Evolutionary conservation across 192 early-diverging fungal species (phyloP).

Genomic region (Oehlia diaphana): DNA sequence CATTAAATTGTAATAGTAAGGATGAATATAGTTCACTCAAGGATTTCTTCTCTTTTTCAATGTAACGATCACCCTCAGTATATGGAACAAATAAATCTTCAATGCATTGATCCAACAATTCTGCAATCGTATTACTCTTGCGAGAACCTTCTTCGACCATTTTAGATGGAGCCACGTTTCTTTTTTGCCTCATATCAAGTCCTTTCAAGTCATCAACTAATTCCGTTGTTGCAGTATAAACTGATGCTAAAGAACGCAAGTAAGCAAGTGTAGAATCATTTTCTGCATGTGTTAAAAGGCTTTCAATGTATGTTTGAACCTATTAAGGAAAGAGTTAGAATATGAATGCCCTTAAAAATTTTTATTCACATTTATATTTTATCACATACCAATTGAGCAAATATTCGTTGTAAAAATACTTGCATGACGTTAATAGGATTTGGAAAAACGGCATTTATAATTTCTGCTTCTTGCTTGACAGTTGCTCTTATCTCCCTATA

Average conservation of each 20-base stretch:
- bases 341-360: background rate
- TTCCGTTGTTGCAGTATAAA: slow-evolving; percentile 71
- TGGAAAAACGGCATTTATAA: slow-evolving; percentile 93
- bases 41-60: slow-evolving; percentile 73
- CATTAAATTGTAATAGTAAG: slow-evolving; percentile 43
- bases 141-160: slow-evolving; percentile 9
- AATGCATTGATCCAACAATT: slow-evolving; percentile 83
- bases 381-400: slow-evolving; percentile 84
- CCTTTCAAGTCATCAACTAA: slow-evolving; percentile 76
- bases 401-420: slow-evolving; percentile 90
- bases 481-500: slow-evolving; percentile 83
- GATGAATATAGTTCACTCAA: slow-evolving; percentile 62
- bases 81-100: slow-evolving; percentile 96
- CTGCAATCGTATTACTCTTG: slow-evolving; percentile 57
- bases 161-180: slow-evolving; percentile 33
- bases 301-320: slow-evolving; percentile 90
- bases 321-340: slow-evolving; percentile 30
- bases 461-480: slow-evolving; percentile 83
- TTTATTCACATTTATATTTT: background rate
- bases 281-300: slow-evolving; percentile 69
- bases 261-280: slow-evolving; percentile 75
- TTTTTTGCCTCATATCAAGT: slow-evolving; percentile 48
- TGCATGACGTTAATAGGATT: slow-evolving; percentile 89
- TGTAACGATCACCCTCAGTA: slow-evolving; percentile 84
- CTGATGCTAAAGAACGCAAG: slow-evolving; percentile 71